These are phyloP conservation scores for Macrolepiota albuminosa DNA, from an alignment of 768 basidiomycete genomes.

Conservation along the genomic window DNA sequence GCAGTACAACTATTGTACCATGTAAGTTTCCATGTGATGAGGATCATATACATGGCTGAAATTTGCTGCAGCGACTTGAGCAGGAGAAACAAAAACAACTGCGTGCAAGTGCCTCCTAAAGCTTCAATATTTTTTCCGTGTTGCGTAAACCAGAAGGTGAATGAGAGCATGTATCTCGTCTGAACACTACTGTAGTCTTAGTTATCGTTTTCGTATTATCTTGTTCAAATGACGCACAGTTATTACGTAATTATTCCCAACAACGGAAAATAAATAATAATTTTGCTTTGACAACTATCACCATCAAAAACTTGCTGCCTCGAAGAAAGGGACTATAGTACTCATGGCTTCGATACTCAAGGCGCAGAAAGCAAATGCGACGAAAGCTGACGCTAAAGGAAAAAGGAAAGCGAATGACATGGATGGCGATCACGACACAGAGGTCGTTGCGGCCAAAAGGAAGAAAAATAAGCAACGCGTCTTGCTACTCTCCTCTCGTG, in stretches of 20 bases:
- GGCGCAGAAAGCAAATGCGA: conserved; percentile 53
- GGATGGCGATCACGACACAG: conserved; percentile 42
- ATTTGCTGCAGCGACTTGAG: conserved; percentile 61
- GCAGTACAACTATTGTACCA: conserved; percentile 90
- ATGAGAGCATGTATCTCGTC: conserved; percentile 12
- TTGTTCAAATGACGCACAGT: not conserved
- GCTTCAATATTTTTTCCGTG: conserved; percentile 7
- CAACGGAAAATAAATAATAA: conserved; percentile 2
- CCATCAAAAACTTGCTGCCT: not conserved
- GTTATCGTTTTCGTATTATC: conserved; percentile 9
- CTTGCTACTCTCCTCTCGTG: conserved; percentile 86
- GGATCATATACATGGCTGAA: conserved; percentile 5
- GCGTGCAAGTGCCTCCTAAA: conserved; percentile 26
- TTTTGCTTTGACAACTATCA: conserved; percentile 8
- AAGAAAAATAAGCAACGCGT: conserved; percentile 95
- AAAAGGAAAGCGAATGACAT: conserved; percentile 61
- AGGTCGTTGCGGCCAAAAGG: conserved; percentile 35
- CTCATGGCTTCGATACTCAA: conserved; percentile 67
- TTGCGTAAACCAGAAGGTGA: conserved; percentile 6
- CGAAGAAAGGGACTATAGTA: not conserved
- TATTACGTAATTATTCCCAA: conserved; percentile 2
- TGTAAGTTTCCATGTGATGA: conserved; percentile 36
- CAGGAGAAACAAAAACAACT: conserved; percentile 88
- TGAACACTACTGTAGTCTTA: conserved; percentile 19
- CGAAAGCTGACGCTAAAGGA: conserved; percentile 48